Base-by-base conservation (phyloP, 1,139 yeast genomes). In the Candida dubliniensis region DNA sequence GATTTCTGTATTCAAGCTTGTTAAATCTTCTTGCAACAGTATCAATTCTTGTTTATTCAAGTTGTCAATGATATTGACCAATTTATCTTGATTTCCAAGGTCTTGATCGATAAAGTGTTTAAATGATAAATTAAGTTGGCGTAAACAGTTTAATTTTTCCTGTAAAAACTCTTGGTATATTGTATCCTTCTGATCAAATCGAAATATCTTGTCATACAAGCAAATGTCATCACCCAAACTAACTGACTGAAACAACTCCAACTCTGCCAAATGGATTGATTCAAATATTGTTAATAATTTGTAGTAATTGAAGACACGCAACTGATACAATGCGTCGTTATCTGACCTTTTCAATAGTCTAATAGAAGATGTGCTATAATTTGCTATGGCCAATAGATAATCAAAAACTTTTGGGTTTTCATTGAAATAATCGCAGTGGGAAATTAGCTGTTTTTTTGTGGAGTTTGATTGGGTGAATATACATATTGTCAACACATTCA, bases 341-440 rank as follows among this genome's bases (percentile, higher is more conserved):
- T 73, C 78, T 13, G 66, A 52, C 35, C 78, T 56, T 47, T 66
- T 69, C 29, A 66, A 63, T 31, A 72, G 55, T 51, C 70, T 70
- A 29, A 70, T 64, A n/a, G 75, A 64, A 1, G 70, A 61, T 2
- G 69, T 51, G 34, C 70, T 65, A 52, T 71, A 72, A 52, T 69
- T 70, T 32, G 77, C 71, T n/a, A 73, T 72, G 29, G 77, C 77
- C 44, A 71, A 55, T 36, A 73, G 53, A 51, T 73, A 73, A 51
- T 73, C 78, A 49, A 65, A 73, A 4, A 57, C 51, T 37, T 59
- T 57, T 2, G 74, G 71, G 46, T 69, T 54, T 4, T 49, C 50
- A 40, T 56, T 60, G 52, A 73, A 70, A 41, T 57, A 56, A 6
- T 52, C 46, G 18, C 68, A 67, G 34, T 49, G 50, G 27, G 69